Evolutionary conservation across 169 alveolate genomes (phyloP), one percentile per base, ranked within the genome.

Genomic region (Eimeria maxima): DNA sequence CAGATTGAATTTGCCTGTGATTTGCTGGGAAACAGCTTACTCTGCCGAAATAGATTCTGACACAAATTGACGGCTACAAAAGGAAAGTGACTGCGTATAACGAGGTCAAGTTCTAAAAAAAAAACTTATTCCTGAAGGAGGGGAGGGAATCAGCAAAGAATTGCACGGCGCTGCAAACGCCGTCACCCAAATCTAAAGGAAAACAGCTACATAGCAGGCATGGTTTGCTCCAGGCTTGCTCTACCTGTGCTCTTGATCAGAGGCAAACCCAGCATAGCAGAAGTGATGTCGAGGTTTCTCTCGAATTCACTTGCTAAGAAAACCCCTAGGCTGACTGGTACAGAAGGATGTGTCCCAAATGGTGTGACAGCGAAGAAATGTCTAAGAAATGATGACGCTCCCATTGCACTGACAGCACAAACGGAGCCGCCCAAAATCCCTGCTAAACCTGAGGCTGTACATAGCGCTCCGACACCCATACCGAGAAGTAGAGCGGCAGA

Each of bases 361-460:
- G 93, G 93, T 18, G 93, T 42, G 67, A 33, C 80, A 14, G 93
- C 80, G 42, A 86, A 86, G 24, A 87, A 63, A 7, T 3, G 11
- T 27, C 80, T 81, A 24, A 65, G 65, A 33, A 38, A 42, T 55
- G 78, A 11, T 47, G 50, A 11, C 24, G 94, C 47, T 11, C 20
- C 80, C 53, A 87, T 7, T 27, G 94, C 94, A 24, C 69, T 83
- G 44, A 65, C 69, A 13, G 94, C 94, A 83, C 94, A 87, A 38
- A 87, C 18, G 7, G 84, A 42, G 7, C 94, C 94, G 47, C 84
- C 65, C 29, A 44, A 27, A 33, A 65, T 16, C 13, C 53, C 94
- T 20, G 94, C 94, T 83, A 87, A 65, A 3, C 94, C 84, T 65
- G 94, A 29, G 20, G 83, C 94, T 60, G 57, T 38, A 63, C 94